A percentile compares a stretch with the other conserved stretches of the same genome.
These are phyloP conservation scores for Lyophyllum shimeji DNA, from an alignment of 768 basidiomycete genomes.

Conservation along the genomic window DNA sequence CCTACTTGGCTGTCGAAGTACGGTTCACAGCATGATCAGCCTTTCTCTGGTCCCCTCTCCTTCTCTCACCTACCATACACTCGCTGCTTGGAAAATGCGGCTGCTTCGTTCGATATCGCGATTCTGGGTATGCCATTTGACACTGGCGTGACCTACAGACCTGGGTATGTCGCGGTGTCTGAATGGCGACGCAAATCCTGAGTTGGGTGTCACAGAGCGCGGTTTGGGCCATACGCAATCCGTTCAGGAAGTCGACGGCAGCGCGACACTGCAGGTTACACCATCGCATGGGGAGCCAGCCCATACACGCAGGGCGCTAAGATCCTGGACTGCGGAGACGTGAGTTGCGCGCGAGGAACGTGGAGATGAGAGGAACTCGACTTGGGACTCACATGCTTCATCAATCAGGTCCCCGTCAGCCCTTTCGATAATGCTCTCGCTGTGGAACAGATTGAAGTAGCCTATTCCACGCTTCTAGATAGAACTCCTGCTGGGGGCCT, in stretches of 20 bases:
- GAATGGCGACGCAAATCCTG: not conserved
- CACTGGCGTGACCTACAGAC: conserved; percentile 63
- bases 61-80: conserved; percentile 83
- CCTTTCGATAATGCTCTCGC: conserved; percentile 85
- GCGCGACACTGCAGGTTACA: conserved; percentile 56
- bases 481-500: conserved; percentile 41
- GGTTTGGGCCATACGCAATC: conserved; percentile 87
- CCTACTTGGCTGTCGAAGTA: conserved; percentile 70
- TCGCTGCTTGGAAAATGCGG: conserved; percentile 64
- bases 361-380: not conserved
- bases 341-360: conserved; percentile 27
- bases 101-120: conserved; percentile 66
- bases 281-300: conserved; percentile 68
- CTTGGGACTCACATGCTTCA: not conserved
- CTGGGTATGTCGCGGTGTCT: conserved; percentile 35
- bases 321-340: conserved; percentile 85
- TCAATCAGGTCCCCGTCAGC: conserved; percentile 62
- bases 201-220: conserved; percentile 49
- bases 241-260: conserved; percentile 77
- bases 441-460: conserved; percentile 84
- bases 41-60: conserved; percentile 77
- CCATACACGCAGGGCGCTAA: conserved; percentile 59
- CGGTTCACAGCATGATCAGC: conserved; percentile 69
- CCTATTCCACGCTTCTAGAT: conserved; percentile 74
- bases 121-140: conserved; percentile 82